phyloP scores from a whole-genome alignment of 164 flowering plant species.

The Dillenia suffruticosa region DNA sequence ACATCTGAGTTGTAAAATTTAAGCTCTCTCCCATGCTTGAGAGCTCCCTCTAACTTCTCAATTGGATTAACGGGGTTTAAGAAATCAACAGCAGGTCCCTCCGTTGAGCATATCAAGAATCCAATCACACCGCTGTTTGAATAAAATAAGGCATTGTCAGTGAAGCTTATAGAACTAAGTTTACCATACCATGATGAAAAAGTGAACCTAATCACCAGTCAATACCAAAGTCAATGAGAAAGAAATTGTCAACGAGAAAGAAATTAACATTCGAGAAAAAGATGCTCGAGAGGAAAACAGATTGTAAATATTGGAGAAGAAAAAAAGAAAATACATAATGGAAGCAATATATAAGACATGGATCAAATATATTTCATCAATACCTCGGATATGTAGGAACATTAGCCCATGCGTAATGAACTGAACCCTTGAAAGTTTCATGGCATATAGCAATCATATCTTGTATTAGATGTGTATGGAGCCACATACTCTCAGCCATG shows the following conservation, averaged over 20 bases:
- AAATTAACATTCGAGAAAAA: too few species aligned
- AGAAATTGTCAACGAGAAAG: too few species aligned
- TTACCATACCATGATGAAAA: too few species aligned
- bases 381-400: constrained; percentile 99
- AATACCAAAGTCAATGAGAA: too few species aligned
- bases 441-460: constrained; percentile 81
- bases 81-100: constrained; percentile 84
- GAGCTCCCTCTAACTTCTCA: constrained; percentile 77
- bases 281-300: too few species aligned
- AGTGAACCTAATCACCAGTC: too few species aligned
- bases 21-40: constrained; percentile 58
- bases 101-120: constrained; percentile 84
- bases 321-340: not conserved
- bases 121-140: constrained; percentile 86
- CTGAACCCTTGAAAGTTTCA: constrained; percentile 82
- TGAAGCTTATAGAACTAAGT: too few species aligned
- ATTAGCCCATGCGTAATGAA: constrained; percentile 95
- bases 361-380: not conserved
- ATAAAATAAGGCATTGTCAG: not conserved
- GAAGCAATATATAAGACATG: not conserved
- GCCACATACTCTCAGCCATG: constrained; percentile 99
- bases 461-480: constrained; percentile 94
- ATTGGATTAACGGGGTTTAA: constrained; percentile 85
- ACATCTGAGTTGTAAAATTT: constrained; percentile 93
- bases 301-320: not conserved